Conservation (phyloP, 371 early-diverging fungal species). For the Mortierella sp. region DNA sequence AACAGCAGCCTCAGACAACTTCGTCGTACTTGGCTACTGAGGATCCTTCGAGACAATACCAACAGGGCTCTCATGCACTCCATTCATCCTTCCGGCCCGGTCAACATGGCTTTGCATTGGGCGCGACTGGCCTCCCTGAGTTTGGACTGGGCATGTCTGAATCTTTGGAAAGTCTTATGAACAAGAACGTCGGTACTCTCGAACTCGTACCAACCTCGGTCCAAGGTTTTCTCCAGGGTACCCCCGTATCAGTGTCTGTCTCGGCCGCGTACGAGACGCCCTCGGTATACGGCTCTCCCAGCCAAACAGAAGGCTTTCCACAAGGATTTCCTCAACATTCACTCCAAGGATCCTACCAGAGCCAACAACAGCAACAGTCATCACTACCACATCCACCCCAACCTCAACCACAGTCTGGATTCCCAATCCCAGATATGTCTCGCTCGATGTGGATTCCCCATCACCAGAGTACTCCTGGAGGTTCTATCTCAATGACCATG, state of each 20-base stretch:
- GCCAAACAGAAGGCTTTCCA: too few species aligned
- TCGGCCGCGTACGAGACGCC: too few species aligned
- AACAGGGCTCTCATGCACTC: too few species aligned
- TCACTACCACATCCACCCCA: not conserved
- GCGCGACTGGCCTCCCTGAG: not conserved
- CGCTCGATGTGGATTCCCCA: constrained; percentile 38
- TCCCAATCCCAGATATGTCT: constrained; percentile 13
- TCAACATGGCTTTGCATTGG: too few species aligned
- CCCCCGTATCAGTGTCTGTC: not conserved
- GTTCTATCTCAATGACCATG: too few species aligned
- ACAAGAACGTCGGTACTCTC: constrained; percentile 29
- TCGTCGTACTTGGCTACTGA: too few species aligned
- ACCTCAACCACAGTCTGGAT: not conserved
- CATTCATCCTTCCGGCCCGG: too few species aligned
- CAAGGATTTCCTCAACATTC: too few species aligned
- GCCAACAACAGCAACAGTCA: constrained; percentile 11
- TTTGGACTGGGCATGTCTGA: constrained; percentile 32
- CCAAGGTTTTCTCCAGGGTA: constrained; percentile 3
- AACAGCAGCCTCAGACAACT: not conserved
- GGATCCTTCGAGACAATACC: too few species aligned
- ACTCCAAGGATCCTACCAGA: constrained; percentile 3
- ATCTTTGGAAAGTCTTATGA: constrained; percentile 39
- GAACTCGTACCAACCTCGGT: not conserved
- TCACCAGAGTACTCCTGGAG: not conserved
- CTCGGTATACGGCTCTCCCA: too few species aligned